Conservation (phyloP, 2,329 filamentous ascomycete genomes). For the Seiridium unicorne region DNA sequence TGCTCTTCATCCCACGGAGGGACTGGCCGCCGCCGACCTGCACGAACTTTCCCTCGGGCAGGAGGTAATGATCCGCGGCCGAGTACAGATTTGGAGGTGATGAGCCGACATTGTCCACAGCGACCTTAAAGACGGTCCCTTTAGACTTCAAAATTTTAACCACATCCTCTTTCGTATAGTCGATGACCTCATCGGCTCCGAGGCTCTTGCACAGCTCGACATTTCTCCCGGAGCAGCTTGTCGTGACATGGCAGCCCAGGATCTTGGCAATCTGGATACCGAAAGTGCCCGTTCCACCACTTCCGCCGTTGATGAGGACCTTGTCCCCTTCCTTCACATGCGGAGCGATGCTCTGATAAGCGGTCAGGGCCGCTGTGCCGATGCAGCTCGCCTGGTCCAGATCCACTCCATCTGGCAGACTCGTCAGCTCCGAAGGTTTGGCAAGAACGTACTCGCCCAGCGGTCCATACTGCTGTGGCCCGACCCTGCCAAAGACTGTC, state of each 20-base stretch:
- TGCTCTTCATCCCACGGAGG: not conserved
- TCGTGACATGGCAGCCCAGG: conserved; percentile 57
- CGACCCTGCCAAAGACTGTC: conserved; percentile 41
- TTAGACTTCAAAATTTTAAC: conserved; percentile 41
- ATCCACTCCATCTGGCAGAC: conserved; percentile 40
- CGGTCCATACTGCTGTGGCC: conserved; percentile 33
- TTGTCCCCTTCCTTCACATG: conserved; percentile 44
- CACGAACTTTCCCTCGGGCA: not conserved
- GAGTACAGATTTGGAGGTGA: not conserved
- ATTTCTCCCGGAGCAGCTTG: conserved; percentile 58
- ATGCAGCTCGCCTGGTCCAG: conserved; percentile 39
- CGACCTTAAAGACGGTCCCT: conserved; percentile 48
- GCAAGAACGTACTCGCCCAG: conserved; percentile 39
- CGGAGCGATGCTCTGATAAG: conserved; percentile 46
- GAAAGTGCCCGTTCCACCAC: conserved; percentile 59
- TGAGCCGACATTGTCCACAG: conserved; percentile 56
- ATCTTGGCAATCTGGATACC: conserved; percentile 64
- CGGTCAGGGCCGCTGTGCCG: conserved; percentile 44
- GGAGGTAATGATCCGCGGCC: not conserved
- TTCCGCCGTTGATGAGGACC: conserved; percentile 65
- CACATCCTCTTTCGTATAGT: conserved; percentile 54
- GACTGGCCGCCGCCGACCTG: not conserved
- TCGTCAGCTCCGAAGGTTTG: conserved; percentile 26
- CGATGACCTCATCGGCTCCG: conserved; percentile 63
- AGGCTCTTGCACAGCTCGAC: conserved; percentile 53